Evolutionary conservation across 73 alveolate genomes (phyloP).

Genomic region (Symbiodinium natans): DNA sequence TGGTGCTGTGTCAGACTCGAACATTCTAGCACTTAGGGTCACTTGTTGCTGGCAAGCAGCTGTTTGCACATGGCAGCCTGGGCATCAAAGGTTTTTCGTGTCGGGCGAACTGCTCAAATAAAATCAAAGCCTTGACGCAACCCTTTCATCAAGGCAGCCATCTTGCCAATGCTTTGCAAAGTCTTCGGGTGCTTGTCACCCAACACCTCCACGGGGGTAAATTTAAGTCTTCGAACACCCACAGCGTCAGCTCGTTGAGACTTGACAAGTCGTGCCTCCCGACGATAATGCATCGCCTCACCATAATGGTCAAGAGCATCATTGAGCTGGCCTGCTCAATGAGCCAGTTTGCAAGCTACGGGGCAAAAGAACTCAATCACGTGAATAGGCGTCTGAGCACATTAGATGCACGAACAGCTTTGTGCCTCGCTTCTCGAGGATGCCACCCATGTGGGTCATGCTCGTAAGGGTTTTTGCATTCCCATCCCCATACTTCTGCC

Average conservation of each 20-base stretch:
- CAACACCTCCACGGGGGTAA: conserved; percentile 5
- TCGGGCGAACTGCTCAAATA: too few relatives aligned
- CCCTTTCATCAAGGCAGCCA: conserved; percentile 24
- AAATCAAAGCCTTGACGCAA: too few relatives aligned
- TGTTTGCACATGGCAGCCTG: conserved; percentile 88
- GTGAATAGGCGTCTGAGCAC: background rate
- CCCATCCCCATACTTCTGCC: conserved; percentile 76
- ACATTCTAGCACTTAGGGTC: background rate
- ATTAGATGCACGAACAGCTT: background rate
- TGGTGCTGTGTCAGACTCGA: background rate
- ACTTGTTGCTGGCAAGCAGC: conserved; percentile 9
- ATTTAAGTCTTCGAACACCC: too few relatives aligned
- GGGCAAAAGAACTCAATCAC: too few relatives aligned
- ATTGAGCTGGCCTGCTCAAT: conserved; percentile 55
- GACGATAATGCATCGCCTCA: conserved; percentile 73
- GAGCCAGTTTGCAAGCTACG: too few relatives aligned
- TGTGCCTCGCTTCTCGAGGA: conserved; percentile 67
- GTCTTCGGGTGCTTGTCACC: conserved; percentile 87
- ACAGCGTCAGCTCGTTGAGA: too few relatives aligned
- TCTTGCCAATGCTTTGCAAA: conserved; percentile 77
- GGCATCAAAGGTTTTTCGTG: too few relatives aligned
- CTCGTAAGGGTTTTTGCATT: conserved; percentile 89
- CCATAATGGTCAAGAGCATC: conserved; percentile 87
- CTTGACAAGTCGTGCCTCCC: conserved; percentile 25
- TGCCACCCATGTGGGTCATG: conserved; percentile 92